Base-by-base conservation (phyloP, 768 basidiomycete species). In the Psilocybe azurescens region DNA sequence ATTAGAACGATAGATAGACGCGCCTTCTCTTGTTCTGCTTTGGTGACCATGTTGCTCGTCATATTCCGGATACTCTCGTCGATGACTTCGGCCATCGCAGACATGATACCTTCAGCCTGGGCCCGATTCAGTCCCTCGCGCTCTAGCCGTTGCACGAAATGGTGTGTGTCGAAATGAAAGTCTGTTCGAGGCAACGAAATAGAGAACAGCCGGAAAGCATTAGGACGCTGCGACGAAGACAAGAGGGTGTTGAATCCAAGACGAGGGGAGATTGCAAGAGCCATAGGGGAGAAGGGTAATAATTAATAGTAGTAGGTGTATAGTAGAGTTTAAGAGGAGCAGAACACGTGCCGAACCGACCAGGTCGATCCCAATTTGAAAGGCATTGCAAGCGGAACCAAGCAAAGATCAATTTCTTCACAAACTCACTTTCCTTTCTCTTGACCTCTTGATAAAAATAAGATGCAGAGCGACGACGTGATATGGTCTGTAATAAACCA, bases 21-120 rank as follows among this genome's bases (percentile, higher is more conserved):
- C 55, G 91, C 96, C 87, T 98, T 98, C 77, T 98, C 97, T 73
- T 97, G 95, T 67, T 97, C 94, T 0, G 94, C 89, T 74, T 94
- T 95, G 5, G 93, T 95, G 62, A 99, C 97, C 89, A 99, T 92
- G 69, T 94, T 95, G 67, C 87, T 89, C 41, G 94, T 93, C 94
- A 99, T 95, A 71, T 95, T 97, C 63, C 90, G 85, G 44, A 98
- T 89, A 72, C 94, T 95, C 81, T 99, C 97, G 75, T 97, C 94
- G 41, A 99, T 95, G 63, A 99, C 96, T 69, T 95, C 94, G 11
- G 95, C 93, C 86, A 99, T 92, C 7, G 96, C 94, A 50, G 89
- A 84, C 95, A 99, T 97, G 72, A 99, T 92, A 3, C 97, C 97
- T 73, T 98, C 95, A 0, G 97, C 95, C 77, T 98, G 97, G 20